phyloP scores from a whole-genome alignment of 2,329 filamentous ascomycete species.

The Tolypocladium paradoxum region DNA sequence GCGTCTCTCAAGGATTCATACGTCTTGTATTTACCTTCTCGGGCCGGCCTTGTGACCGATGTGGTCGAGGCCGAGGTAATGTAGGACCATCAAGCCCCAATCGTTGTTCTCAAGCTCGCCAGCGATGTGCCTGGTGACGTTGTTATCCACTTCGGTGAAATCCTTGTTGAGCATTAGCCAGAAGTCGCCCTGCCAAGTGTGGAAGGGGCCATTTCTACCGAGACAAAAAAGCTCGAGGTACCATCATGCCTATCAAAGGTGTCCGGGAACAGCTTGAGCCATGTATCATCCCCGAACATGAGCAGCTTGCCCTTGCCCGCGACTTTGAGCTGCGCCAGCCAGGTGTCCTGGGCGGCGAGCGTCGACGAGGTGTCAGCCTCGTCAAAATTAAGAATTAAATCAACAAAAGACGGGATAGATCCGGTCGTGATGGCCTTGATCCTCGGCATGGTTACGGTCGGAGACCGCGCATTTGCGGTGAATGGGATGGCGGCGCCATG shows the following conservation, averaged over 20 bases:
- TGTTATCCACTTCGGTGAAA: slow-evolving; percentile 95
- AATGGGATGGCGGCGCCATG: slow-evolving; percentile 80
- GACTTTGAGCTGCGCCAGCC: slow-evolving; percentile 85
- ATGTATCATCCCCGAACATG: slow-evolving; percentile 97
- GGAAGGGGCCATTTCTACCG: slow-evolving; percentile 48
- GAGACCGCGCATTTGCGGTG: slow-evolving; percentile 90
- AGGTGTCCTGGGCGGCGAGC: slow-evolving; percentile 82
- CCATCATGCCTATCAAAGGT: slow-evolving; percentile 83
- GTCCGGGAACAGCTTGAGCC: slow-evolving; percentile 89
- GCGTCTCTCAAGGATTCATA: neutral
- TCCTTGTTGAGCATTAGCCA: slow-evolving; percentile 47
- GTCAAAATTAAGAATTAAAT: slow-evolving; percentile 92
- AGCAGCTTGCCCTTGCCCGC: slow-evolving; percentile 63
- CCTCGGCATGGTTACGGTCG: slow-evolving; percentile 95
- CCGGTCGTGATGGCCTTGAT: slow-evolving; percentile 96
- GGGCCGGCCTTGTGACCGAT: slow-evolving; percentile 96
- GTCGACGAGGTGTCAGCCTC: slow-evolving; percentile 88
- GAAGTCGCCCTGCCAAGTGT: slow-evolving; percentile 1
- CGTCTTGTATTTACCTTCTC: slow-evolving; percentile 48
- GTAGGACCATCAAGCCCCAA: slow-evolving; percentile 89
- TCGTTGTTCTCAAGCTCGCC: slow-evolving; percentile 65
- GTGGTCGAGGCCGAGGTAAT: slow-evolving; percentile 92
- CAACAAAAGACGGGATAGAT: slow-evolving; percentile 94
- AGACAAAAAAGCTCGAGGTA: slow-evolving; percentile 96
- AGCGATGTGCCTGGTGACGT: slow-evolving; percentile 84